These are phyloP conservation scores for Lobosporangium transversale DNA, from an alignment of 192 early-diverging fungal species.

Conservation along the genomic window DNA sequence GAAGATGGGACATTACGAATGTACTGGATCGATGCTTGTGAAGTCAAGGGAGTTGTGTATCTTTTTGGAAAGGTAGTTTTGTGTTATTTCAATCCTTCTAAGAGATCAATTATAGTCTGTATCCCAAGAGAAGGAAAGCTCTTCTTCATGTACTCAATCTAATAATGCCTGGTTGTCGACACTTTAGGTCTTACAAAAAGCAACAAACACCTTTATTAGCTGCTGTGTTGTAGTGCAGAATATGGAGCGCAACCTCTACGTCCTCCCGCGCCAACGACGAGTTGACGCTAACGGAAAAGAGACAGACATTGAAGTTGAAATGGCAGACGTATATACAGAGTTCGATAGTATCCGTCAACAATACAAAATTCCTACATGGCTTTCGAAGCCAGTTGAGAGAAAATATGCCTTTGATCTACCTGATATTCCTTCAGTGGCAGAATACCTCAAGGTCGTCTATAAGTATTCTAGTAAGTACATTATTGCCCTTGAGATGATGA, in stretches of 20 bases:
- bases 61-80: conserved; percentile 87
- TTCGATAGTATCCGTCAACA: conserved; percentile 68
- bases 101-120: no score
- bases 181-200: conserved; percentile 62
- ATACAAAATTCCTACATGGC: conserved; percentile 66
- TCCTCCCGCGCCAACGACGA: conserved; percentile 79
- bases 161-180: no score
- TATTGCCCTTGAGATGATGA: no score
- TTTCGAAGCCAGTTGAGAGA: conserved; percentile 71
- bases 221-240: conserved; percentile 85
- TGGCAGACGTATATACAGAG: conserved; percentile 81
- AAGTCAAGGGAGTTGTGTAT: conserved; percentile 84
- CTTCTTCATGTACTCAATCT: no score
- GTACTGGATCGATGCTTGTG: conserved; percentile 95
- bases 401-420: conserved; percentile 94
- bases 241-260: conserved; percentile 86
- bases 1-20: conserved; percentile 70
- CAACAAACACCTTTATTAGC: conserved; percentile 69
- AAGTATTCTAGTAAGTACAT: conserved; percentile 66
- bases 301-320: conserved; percentile 66
- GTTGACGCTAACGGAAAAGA: conserved; percentile 63
- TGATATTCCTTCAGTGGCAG: conserved; percentile 77
- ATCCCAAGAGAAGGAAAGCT: no score
- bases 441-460: conserved; percentile 93
- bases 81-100: not conserved